A percentile compares a stretch with the other conserved stretches of the same genome.
Evolutionary conservation across 164 flowering plant species (phyloP).

Genomic region (grape (Vitis vinifera)): DNA sequence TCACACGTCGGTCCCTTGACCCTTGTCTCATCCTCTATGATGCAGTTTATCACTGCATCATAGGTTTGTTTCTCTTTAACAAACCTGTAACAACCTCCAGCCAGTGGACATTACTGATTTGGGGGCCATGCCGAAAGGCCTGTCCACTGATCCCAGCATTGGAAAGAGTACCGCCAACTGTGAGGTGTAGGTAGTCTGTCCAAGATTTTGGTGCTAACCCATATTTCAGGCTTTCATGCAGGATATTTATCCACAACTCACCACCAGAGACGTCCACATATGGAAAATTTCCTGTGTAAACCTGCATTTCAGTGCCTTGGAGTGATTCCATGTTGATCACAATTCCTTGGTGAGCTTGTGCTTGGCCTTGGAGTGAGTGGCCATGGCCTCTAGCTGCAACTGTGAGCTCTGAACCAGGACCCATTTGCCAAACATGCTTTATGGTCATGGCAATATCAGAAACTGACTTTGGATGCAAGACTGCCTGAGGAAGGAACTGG

Average conservation of each 20-base stretch:
- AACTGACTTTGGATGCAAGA: slow-evolving; percentile 43
- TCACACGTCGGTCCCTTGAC: slow-evolving; percentile 2
- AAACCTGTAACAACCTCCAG: slow-evolving; percentile 69
- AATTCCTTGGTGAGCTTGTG: slow-evolving; percentile 52
- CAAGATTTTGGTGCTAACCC: slow-evolving; percentile 69
- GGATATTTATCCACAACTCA: slow-evolving; percentile 64
- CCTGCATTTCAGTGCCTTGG: slow-evolving; percentile 26
- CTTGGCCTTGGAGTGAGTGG: slow-evolving; percentile 64
- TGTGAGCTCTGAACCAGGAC: slow-evolving; percentile 40
- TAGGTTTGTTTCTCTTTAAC: slow-evolving; percentile 14
- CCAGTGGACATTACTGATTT: slow-evolving; percentile 61
- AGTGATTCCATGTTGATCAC: slow-evolving; percentile 63
- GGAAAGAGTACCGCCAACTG: slow-evolving; percentile 69
- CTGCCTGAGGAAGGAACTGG: slow-evolving; percentile 39
- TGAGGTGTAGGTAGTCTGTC: slow-evolving; percentile 71
- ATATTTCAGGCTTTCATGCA: slow-evolving; percentile 48
- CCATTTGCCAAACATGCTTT: slow-evolving; percentile 42
- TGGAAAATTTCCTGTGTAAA: slow-evolving; percentile 30
- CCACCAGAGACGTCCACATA: slow-evolving; percentile 65
- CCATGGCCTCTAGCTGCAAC: slow-evolving; percentile 67
- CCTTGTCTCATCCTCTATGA: not conserved
- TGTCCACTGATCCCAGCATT: slow-evolving; percentile 77
- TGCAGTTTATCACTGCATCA: slow-evolving; percentile 3
- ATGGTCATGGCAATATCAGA: slow-evolving; percentile 39
- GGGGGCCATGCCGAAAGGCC: slow-evolving; percentile 71